Evolutionary conservation across 148 eudicot genomes (phyloP), one percentile per base, ranked within the genome.

Genomic region (Amaranthus cruentus): DNA sequence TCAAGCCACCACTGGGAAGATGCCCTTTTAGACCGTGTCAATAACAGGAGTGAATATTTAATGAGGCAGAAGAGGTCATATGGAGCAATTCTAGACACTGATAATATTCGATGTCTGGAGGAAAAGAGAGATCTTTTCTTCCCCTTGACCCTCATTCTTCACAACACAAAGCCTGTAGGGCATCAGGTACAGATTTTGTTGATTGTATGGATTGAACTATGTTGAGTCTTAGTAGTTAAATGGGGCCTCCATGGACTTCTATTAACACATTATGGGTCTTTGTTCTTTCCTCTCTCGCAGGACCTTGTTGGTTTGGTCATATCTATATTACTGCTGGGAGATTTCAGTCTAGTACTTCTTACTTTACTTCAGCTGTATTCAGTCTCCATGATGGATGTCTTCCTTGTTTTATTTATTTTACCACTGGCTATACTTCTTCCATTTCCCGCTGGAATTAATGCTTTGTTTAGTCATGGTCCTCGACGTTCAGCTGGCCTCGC

Each of bases 281-380:
- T 47, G 7, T 66, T 14, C 57, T 3, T 68, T 75, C 52, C 62
- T 61, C 55, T 81, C 63, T 60, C 89, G 97, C 91, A 96, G 99
- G 99, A 96, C 85, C 96, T 96, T 82, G 99, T 96, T 73, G 99
- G 99, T 68, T 82, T 96, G 90, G 85, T 96, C 68, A 92, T 96
- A 80, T 96, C 99, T 13, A 84, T 96, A 77, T 78, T 96, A 43
- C 88, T 96, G 66, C 83, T 96, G 54, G 99, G 92, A 59, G 99
- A 96, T 78, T 92, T 96, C 82, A 88, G 96, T 78, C 74, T 96
- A 81, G 99, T 96, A 63, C 83, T 96, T 86, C 97, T 96, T 63
- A 90, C 99, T 50, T 86, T 96, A 76, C 96, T 96, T 77, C 99
- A 96, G 87, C 76, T 96, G 78, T 96, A 90, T 83, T 96, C 99